Evolutionary conservation across 208 protist species (phyloP), one percentile per base, ranked within the genome.

Genomic region (Acanthamoeba sp.): DNA sequence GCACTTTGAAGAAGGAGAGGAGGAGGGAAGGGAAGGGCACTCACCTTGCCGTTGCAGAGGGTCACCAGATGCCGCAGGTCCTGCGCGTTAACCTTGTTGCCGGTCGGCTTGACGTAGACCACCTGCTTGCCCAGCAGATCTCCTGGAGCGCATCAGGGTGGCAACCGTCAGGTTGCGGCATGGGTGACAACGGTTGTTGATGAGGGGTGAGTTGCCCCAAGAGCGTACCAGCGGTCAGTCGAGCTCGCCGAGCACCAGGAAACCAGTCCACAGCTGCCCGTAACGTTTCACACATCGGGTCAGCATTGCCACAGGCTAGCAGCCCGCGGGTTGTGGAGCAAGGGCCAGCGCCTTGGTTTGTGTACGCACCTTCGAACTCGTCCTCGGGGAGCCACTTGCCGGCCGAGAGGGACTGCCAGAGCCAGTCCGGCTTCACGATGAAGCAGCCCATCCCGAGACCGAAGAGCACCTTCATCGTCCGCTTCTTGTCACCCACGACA

Each of bases 401-500:
- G 18, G 66, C 29, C 5, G 16, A 27, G 18, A 78, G 36, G 66
- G 66, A 78, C 24, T 29, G 16, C 29, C 16, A 27, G 18, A 78
- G 16, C 66, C 66, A 78, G n/a, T 38, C 32, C 32, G 16, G 16
- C 16, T 29, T 20, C 66, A 78, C 66, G n/a, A 78, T 38, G 66
- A 78, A 78, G 6, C 66, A 78, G 66, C 66, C 66, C 36, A 34
- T 78, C 24, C 24, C 66, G 18, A 78, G 66, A 12, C 66, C 66
- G 10, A 45, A 78, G 66, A 78, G 66, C 34, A 78, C 66, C 66
- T 78, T 78, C 66, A 78, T 78, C 66, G 66, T 78, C 66, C 66
- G 22, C 66, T 78, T 78, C 18, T 78, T 78, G n/a, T 20, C 29
- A 20, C 36, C 66, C 34, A 78, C 66, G 6, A 78, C 66, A 32